phyloP scores from a whole-genome alignment of 306 rosid species.

The Lathyrus aphaca region DNA sequence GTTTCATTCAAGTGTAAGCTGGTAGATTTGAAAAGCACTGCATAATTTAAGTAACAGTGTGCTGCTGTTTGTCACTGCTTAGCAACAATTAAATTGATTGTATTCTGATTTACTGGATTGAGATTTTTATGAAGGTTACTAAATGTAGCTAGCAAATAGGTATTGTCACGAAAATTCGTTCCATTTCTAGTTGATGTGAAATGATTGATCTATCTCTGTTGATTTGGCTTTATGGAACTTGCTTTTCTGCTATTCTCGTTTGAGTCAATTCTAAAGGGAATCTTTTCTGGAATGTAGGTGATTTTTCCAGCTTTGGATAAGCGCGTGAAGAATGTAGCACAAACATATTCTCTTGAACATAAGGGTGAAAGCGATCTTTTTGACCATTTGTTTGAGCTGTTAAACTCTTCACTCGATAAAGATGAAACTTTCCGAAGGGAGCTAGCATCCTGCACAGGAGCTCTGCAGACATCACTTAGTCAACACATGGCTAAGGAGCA shows the following conservation, averaged over 20 bases:
- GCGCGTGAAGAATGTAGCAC: conserved; percentile 98
- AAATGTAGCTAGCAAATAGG: conserved; percentile 24
- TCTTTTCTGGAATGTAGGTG: conserved; percentile 64
- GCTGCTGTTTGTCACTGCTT: conserved; percentile 3
- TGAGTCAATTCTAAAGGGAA: conserved; percentile 32
- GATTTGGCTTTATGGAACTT: background rate
- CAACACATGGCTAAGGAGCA: conserved; percentile 99
- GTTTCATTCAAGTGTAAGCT: background rate
- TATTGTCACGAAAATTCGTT: conserved; percentile 1
- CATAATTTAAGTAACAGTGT: background rate
- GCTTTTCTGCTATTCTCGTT: conserved; percentile 33
- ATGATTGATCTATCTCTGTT: conserved; percentile 17
- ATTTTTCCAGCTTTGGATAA: conserved; percentile 95
- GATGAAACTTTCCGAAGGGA: conserved; percentile 86
- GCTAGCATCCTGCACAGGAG: conserved; percentile 95
- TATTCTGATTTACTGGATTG: conserved; percentile 18
- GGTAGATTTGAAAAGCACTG: background rate
- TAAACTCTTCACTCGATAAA: conserved; percentile 60
- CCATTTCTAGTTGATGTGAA: conserved; percentile 25
- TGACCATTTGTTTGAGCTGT: conserved; percentile 77
- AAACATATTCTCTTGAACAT: conserved; percentile 97
- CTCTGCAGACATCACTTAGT: conserved; percentile 84
- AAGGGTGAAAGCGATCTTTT: conserved; percentile 88
- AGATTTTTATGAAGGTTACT: conserved; percentile 5
- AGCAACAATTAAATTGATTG: conserved; percentile 22